A percentile compares a stretch with the other conserved stretches of the same genome.
phyloP scores from a whole-genome alignment of 2,329 filamentous ascomycete species.

The Talaromyces funiculosus region DNA sequence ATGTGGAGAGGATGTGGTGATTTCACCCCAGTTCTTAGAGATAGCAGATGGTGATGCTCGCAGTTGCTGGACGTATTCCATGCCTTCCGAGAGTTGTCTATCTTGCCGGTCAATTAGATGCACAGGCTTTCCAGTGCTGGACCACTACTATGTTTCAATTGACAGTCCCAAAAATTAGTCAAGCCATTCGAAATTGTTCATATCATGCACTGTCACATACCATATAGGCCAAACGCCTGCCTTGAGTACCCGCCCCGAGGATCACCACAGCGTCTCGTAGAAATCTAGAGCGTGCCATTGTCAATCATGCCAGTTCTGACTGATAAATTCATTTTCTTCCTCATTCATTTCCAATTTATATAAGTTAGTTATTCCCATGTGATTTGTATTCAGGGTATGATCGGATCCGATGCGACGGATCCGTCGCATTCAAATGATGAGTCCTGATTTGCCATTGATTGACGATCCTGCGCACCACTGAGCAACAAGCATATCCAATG shows the following conservation, averaged over 20 bases:
- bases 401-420: background rate
- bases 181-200: background rate
- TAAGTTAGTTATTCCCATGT: background rate
- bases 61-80: slow-evolving; percentile 25
- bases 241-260: slow-evolving; percentile 33
- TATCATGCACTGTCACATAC: slow-evolving; percentile 17
- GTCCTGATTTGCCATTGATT: background rate
- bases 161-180: background rate
- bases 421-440: background rate
- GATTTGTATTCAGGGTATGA: background rate
- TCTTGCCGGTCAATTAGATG: slow-evolving; percentile 27
- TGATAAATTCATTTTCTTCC: background rate
- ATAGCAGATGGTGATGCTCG: slow-evolving; percentile 14
- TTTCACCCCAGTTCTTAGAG: slow-evolving; percentile 21
- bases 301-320: background rate
- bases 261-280: slow-evolving; percentile 8
- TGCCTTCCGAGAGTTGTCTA: slow-evolving; percentile 24
- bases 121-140: slow-evolving; percentile 27
- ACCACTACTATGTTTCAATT: slow-evolving; percentile 24
- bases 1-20: slow-evolving; percentile 17
- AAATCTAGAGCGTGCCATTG: background rate
- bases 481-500: background rate
- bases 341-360: background rate
- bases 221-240: slow-evolving; percentile 34
- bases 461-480: background rate